phyloP scores from a whole-genome alignment of 2,329 filamentous ascomycete species.

The Tolypocladium amazonense region DNA sequence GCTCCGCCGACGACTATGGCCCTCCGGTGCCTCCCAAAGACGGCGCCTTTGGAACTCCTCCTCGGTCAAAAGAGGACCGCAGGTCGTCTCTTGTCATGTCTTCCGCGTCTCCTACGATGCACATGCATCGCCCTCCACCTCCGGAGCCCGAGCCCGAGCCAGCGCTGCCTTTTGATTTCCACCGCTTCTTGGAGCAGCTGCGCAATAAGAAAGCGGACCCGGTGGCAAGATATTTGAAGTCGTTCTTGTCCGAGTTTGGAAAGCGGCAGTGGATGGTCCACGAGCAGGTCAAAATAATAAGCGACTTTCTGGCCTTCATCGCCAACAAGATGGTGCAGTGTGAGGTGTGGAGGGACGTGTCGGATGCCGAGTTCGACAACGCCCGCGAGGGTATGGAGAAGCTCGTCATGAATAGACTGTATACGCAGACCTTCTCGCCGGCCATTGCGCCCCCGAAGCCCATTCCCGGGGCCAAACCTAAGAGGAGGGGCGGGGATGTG shows the following conservation, averaged over 20 bases:
- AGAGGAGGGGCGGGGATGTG: conserved; percentile 56
- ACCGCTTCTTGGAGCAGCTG: conserved; percentile 90
- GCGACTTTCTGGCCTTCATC: conserved; percentile 93
- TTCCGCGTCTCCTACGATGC: conserved; percentile 35
- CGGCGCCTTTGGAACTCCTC: conserved; percentile 30
- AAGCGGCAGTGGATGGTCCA: conserved; percentile 99
- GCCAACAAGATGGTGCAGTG: conserved; percentile 97
- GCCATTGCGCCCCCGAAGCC: conserved; percentile 76
- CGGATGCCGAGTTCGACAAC: conserved; percentile 96
- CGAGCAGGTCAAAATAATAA: conserved; percentile 97
- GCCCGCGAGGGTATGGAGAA: conserved; percentile 99
- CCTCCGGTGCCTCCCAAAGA: conserved; percentile 54
- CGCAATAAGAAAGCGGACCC: conserved; percentile 97
- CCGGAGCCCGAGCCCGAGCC: conserved; percentile 73
- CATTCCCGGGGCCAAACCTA: conserved; percentile 56
- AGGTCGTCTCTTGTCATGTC: conserved; percentile 14
- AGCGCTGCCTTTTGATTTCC: conserved; percentile 87
- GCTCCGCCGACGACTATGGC: conserved; percentile 32
- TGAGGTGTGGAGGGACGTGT: conserved; percentile 92
- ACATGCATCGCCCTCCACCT: conserved; percentile 53
- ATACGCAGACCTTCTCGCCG: conserved; percentile 91
- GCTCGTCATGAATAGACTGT: conserved; percentile 95
- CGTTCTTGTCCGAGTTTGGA: conserved; percentile 86
- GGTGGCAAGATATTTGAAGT: conserved; percentile 89
- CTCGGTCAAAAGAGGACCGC: conserved; percentile 27